These are phyloP conservation scores for Coemansia sp. DNA, from an alignment of 192 early-diverging fungal genomes.

Conservation along the genomic window DNA sequence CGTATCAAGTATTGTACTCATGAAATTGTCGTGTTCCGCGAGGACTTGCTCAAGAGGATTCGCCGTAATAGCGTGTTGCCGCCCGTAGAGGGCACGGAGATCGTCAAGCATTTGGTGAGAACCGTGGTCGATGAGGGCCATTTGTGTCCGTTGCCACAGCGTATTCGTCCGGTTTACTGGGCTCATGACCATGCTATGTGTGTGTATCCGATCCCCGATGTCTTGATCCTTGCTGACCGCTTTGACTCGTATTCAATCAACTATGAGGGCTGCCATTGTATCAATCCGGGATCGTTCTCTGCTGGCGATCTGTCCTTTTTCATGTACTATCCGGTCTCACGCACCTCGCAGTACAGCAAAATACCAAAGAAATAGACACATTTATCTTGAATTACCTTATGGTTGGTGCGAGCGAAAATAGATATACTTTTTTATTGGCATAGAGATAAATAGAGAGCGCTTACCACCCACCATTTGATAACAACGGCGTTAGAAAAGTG, in stretches of 20 bases:
- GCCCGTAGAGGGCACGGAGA: conserved; percentile 56
- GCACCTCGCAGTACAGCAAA: conserved; percentile 56
- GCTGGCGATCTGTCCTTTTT: conserved; percentile 66
- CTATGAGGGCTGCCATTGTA: conserved; percentile 76
- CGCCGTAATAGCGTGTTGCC: conserved; percentile 75
- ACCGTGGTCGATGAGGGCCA: conserved; percentile 87
- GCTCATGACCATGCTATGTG: conserved; percentile 82
- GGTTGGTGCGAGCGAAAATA: no score
- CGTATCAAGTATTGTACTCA: conserved; percentile 89
- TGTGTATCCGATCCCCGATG: conserved; percentile 87
- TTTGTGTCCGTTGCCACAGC: conserved; percentile 79
- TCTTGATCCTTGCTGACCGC: conserved; percentile 84
- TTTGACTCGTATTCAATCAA: conserved; percentile 78
- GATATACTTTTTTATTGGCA: no score
- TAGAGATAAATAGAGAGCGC: no score
- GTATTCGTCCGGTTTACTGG: conserved; percentile 80
- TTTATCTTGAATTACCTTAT: not conserved
- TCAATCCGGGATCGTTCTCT: conserved; percentile 82
- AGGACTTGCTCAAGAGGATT: conserved; percentile 79
- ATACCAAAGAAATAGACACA: conserved; percentile 27
- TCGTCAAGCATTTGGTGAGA: conserved; percentile 65
- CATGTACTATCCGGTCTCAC: conserved; percentile 75
- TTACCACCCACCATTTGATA: no score
- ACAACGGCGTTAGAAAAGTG: no score
- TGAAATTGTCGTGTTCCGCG: conserved; percentile 89